Evolutionary conservation across 2,329 filamentous ascomycete species (phyloP).

Genomic region (Talaromyces sp.): DNA sequence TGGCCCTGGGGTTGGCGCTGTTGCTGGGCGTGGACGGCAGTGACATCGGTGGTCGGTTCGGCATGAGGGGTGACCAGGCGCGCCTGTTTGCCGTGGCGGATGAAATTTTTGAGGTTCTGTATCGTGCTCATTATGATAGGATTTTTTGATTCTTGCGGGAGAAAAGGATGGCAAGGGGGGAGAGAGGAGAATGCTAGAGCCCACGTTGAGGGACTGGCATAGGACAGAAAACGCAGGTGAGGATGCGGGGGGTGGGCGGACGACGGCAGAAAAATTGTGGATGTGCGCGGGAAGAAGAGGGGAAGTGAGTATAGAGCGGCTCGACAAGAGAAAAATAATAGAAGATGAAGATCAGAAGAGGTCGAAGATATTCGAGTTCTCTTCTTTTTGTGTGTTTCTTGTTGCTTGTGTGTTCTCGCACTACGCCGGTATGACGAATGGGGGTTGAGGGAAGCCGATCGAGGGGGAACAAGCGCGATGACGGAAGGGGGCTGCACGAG

Average conservation of each 20-base stretch:
- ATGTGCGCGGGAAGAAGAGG: not conserved
- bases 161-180: not conserved
- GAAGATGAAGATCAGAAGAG: not conserved
- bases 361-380: not conserved
- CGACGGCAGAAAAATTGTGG: not conserved
- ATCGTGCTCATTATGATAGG: conserved; percentile 59
- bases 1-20: conserved; percentile 47
- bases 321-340: not conserved
- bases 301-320: not conserved
- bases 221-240: not conserved
- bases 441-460: not conserved
- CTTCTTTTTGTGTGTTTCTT: not conserved
- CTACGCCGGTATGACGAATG: not conserved
- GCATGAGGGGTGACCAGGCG: conserved; percentile 58
- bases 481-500: not conserved
- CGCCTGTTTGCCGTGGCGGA: conserved; percentile 95
- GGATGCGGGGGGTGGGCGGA: not conserved
- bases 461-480: not conserved
- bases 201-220: not conserved
- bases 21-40: conserved; percentile 59
- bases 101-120: conserved; percentile 97
- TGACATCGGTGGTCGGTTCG: conserved; percentile 58
- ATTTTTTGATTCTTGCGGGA: not conserved
- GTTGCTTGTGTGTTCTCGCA: not conserved
- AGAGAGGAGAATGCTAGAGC: not conserved